Evolutionary conservation across 148 eudicot species (phyloP).

Genomic region (Rhododendron simsii): DNA sequence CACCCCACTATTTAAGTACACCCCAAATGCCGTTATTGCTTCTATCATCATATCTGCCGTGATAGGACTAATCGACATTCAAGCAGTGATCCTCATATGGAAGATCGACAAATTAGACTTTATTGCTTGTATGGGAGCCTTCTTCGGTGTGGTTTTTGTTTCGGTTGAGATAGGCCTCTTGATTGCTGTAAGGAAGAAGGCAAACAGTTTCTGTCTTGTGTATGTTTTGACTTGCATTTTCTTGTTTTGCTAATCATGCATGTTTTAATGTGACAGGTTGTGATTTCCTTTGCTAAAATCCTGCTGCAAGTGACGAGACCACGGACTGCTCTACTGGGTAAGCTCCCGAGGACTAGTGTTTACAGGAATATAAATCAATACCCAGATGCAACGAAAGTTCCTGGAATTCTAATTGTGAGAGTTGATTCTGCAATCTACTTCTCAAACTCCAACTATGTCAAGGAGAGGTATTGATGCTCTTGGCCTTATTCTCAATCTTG

Average conservation of each 20-base stretch:
- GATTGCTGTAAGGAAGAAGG: slow-evolving; percentile 41
- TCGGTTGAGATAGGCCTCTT: slow-evolving; percentile 63
- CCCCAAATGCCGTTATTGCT: slow-evolving; percentile 66
- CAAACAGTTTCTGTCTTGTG: background rate
- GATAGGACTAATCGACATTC: slow-evolving; percentile 46
- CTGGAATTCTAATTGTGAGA: slow-evolving; percentile 32
- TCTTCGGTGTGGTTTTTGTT: slow-evolving; percentile 56
- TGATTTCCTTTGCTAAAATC: slow-evolving; percentile 78
- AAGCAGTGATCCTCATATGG: slow-evolving; percentile 55
- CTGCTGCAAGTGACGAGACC: slow-evolving; percentile 91
- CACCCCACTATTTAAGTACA: slow-evolving; percentile 59
- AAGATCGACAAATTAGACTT: slow-evolving; percentile 67
- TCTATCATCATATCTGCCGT: slow-evolving; percentile 78
- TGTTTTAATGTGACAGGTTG: slow-evolving; percentile 33
- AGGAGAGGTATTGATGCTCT: slow-evolving; percentile 57
- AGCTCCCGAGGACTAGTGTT: slow-evolving; percentile 39
- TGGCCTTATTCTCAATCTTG: background rate
- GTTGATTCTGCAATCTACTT: slow-evolving; percentile 90
- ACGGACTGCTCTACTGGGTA: slow-evolving; percentile 69
- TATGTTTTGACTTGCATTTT: background rate
- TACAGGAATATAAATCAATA: background rate
- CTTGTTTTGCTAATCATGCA: background rate
- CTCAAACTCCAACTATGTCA: slow-evolving; percentile 76
- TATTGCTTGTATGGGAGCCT: slow-evolving; percentile 70
- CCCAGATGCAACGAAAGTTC: background rate